Percentiles rank a stretch among this genome's conserved stretches.
Evolutionary conservation across 208 protist species (phyloP).

Genomic region (Wallacemonas sp.): DNA sequence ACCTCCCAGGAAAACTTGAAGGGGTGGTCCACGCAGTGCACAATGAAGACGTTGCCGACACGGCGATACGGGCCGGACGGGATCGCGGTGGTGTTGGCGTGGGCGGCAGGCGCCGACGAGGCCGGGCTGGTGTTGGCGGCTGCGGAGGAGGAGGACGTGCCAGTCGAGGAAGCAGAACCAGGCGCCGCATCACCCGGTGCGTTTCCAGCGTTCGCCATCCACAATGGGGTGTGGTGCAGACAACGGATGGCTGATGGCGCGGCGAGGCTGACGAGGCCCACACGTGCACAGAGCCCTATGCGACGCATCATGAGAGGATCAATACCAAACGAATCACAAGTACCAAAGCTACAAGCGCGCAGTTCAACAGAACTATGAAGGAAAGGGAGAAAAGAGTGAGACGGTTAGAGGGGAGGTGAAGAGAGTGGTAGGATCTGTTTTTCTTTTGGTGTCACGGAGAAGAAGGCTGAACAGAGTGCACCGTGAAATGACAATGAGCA

Average conservation of each 20-base stretch:
- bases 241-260: too few species aligned
- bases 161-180: neutral
- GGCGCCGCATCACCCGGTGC: neutral
- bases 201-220: neutral
- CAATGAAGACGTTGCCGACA: slow-evolving; percentile 86
- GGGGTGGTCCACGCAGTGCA: slow-evolving; percentile 76
- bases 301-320: neutral
- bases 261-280: too few species aligned
- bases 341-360: too few species aligned
- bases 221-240: neutral
- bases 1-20: slow-evolving; percentile 89
- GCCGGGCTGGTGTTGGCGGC: neutral
- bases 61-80: slow-evolving; percentile 61
- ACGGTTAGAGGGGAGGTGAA: neutral
- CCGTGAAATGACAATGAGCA: too few species aligned
- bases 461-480: too few species aligned
- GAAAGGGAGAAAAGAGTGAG: neutral
- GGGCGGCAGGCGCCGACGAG: neutral
- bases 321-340: neutral
- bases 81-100: slow-evolving; percentile 32
- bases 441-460: too few species aligned
- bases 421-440: too few species aligned
- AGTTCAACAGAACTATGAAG: too few species aligned
- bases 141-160: neutral
- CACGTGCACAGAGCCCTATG: neutral